Evolutionary conservation across 1,284 basidiomycete species (phyloP), one percentile per base, ranked within the genome.

Genomic region (Cyathus olla): DNA sequence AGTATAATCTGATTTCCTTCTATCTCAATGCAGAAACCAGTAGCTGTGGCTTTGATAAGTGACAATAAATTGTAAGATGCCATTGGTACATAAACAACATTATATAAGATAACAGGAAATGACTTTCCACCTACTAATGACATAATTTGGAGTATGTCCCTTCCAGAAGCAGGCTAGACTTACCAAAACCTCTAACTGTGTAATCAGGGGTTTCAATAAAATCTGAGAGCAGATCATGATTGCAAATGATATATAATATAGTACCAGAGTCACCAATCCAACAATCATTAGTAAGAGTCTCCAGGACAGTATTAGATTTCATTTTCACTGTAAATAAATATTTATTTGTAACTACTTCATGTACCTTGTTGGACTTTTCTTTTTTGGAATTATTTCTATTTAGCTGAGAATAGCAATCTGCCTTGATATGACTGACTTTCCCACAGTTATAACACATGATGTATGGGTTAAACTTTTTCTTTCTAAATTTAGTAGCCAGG

Each of bases 361-460:
- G 39, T n/a, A 19, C 19, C 21, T 27, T 28, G 24, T 28, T 2
- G 19, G 19, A 42, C 17, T 42, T 42, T 17, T 17, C 6, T 13
- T 19, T 8, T 5, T 49, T 15, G 10, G 47, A 26, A 27, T 27
- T 49, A 27, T 49, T 49, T 26, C 24, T 10, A 19, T 49, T 27
- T 3, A 15, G 4, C 39, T 1, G 28, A 77, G 3, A 73, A 74
- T 2, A 63, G 56, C 1, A 46, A 15, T 1, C 21, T 5, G 47
- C 11, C n/a, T 49, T 26, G n/a, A 27, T 27, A 8, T 49, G 47
- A 15, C 47, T 24, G 17, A 19, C 11, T 10, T 49, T 10, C 2
- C 47, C 21, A 24, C 47, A 49, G 27, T 49, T 49, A 22, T 27
- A 49, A 49, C 47, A 49, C 4, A 10, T 49, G 22, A 49, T 24